These are phyloP conservation scores for Blastocystis sp. DNA, from an alignment of 352 stramenopile species.

Conservation along the genomic window DNA sequence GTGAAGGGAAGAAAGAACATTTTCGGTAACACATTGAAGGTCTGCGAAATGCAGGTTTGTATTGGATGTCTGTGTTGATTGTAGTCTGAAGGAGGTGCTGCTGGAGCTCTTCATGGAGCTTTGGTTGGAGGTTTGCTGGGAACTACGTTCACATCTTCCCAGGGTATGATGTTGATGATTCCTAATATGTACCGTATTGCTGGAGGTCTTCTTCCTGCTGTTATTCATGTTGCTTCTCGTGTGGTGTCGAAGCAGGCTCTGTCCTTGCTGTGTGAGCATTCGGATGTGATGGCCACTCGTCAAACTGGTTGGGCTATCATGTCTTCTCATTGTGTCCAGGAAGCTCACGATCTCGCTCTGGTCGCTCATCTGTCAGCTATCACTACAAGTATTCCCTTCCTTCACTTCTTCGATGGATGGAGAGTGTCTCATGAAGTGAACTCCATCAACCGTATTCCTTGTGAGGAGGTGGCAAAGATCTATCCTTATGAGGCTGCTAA, in stretches of 20 bases:
- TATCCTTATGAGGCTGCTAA: slow-evolving; percentile 64
- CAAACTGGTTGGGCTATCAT: slow-evolving; percentile 73
- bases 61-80: not conserved
- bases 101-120: slow-evolving; percentile 70
- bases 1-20: slow-evolving; percentile 68
- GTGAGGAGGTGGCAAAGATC: slow-evolving; percentile 68
- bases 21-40: slow-evolving; percentile 68
- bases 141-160: slow-evolving; percentile 70
- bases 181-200: slow-evolving; percentile 71
- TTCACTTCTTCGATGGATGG: slow-evolving; percentile 76
- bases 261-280: slow-evolving; percentile 75
- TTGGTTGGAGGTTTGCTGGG: slow-evolving; percentile 69
- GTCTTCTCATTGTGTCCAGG: slow-evolving; percentile 71
- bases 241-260: slow-evolving; percentile 69
- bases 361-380: slow-evolving; percentile 72
- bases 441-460: slow-evolving; percentile 71
- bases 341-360: slow-evolving; percentile 74
- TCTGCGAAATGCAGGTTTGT: slow-evolving; percentile 69
- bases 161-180: slow-evolving; percentile 74
- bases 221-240: slow-evolving; percentile 79
- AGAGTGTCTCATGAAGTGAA: slow-evolving; percentile 71
- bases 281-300: slow-evolving; percentile 78
- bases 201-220: slow-evolving; percentile 65
- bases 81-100: slow-evolving; percentile 66
- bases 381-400: slow-evolving; percentile 69